Conservation (phyloP, 208 protist genomes). For the Acanthamoeba triangularis region DNA sequence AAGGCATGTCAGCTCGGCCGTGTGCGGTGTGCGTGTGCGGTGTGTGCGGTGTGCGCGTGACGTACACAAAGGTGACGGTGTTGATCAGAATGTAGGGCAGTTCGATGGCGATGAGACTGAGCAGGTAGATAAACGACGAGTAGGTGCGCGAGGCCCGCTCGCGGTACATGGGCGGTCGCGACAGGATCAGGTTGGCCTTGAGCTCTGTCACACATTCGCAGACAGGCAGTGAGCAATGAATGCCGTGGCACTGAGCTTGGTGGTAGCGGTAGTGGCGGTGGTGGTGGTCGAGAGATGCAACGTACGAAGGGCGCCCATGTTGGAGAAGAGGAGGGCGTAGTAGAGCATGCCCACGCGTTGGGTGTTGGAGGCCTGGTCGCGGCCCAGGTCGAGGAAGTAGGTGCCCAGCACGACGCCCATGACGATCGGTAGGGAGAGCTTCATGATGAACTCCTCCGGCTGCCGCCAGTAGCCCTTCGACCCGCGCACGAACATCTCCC, state of each 20-base stretch:
- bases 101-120: not conserved
- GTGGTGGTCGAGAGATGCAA: not conserved
- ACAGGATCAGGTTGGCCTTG: not conserved
- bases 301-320: slow-evolving; percentile 31
- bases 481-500: not conserved
- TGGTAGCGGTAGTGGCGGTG: too few species aligned
- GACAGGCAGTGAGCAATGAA: not conserved
- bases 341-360: not conserved
- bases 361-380: not conserved
- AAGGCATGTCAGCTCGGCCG: too few species aligned
- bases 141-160: not conserved
- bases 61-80: slow-evolving; percentile 14
- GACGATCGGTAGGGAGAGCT: not conserved
- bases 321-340: slow-evolving; percentile 3
- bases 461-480: not conserved
- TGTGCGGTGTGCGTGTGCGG: too few species aligned
- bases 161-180: not conserved
- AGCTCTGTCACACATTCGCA: not conserved
- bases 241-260: too few species aligned
- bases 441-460: not conserved
- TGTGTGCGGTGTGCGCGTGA: not conserved
- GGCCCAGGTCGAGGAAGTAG: not conserved
- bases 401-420: slow-evolving; percentile 30
- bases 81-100: slow-evolving; percentile 3
- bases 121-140: not conserved